Conservation (phyloP, 2,329 filamentous ascomycete genomes). For the Fusarium cyanostomum region DNA sequence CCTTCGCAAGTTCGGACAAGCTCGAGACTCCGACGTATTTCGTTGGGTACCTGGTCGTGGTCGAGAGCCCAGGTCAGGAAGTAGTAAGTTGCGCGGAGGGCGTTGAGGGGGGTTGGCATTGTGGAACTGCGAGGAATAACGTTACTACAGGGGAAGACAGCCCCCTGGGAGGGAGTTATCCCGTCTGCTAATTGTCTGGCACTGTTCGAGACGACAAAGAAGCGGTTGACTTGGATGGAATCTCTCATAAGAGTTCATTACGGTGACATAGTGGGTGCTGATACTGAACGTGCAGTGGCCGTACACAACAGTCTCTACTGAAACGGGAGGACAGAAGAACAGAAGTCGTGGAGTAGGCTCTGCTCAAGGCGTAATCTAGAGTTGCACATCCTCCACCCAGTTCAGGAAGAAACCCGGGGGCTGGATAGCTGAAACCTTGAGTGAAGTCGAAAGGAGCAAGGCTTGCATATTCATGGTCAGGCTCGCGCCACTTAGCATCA, state of each 20-base stretch:
- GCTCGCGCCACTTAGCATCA: conserved; percentile 5
- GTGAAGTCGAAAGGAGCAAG: neutral
- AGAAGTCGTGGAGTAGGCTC: neutral
- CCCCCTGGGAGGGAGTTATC: too few relatives aligned
- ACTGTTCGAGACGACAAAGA: neutral
- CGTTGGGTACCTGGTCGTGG: conserved; percentile 40
- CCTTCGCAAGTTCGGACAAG: conserved; percentile 46
- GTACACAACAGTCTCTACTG: neutral
- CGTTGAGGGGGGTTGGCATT: conserved; percentile 24
- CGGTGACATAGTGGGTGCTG: neutral
- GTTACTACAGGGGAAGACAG: neutral
- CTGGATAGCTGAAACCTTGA: conserved; percentile 8
- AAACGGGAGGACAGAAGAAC: neutral
- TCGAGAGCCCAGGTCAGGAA: conserved; percentile 33
- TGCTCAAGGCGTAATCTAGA: neutral
- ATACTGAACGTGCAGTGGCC: too few relatives aligned
- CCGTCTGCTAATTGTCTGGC: neutral
- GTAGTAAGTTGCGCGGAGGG: conserved; percentile 20
- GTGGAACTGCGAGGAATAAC: neutral
- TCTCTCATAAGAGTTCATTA: neutral
- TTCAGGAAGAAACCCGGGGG: neutral
- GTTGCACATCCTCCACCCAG: conserved; percentile 7
- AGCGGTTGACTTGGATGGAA: too few relatives aligned
- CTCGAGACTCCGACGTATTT: conserved; percentile 44
- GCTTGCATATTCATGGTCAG: conserved; percentile 17